Evolutionary conservation across 2,329 filamentous ascomycete species (phyloP), one percentile per base, ranked within the genome.

Genomic region (Arthrobotrys musiformis): DNA sequence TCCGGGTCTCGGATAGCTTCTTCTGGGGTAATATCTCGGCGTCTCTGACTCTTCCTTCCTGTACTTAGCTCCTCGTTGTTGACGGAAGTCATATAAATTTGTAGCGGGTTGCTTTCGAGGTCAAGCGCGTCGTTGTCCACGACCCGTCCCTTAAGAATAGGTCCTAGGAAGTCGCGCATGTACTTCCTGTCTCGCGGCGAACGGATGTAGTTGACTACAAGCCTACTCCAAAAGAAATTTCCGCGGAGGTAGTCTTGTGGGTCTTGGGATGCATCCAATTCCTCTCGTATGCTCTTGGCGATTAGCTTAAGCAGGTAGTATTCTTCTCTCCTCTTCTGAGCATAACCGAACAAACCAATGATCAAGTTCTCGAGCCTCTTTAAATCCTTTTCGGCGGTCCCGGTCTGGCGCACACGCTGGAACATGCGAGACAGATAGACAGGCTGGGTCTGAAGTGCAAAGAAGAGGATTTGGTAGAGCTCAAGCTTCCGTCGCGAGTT

Each of bases 51-150:
- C 19, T 93, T 90, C 79, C 90, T 89, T 3, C 95, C 95, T 0
- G 95, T 99, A 17, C 93, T 90, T 24, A 99, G 89, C 84, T 99
- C 95, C 83, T 98, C 94, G 81, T 99, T 97, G 85, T 96, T 98
- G 85, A 99, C 96, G 13, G 93, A 91, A 4, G 93, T 95, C 46
- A 92, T 90, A 84, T 99, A 98, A 70, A 99, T 99, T 81, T 98
- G 94, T 86, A 98, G 91, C 0, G 95, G 95, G 82, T 99, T 95
- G 82, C 94, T 97, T 84, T 99, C 95, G 26, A 99, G 87, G 82
- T 99, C 94, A 35, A 99, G 86, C 4, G 91, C 91, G 11, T 93
- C 90, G 80, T 97, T 95, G 67, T 97, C 95, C 67, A 98, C 90
- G 81, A 99, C 93, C 82, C 95, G 94, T 82, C 97, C 92, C 78